These are phyloP conservation scores for Hortiboletus flavorubellus DNA, from an alignment of 768 basidiomycete genomes.

Conservation along the genomic window DNA sequence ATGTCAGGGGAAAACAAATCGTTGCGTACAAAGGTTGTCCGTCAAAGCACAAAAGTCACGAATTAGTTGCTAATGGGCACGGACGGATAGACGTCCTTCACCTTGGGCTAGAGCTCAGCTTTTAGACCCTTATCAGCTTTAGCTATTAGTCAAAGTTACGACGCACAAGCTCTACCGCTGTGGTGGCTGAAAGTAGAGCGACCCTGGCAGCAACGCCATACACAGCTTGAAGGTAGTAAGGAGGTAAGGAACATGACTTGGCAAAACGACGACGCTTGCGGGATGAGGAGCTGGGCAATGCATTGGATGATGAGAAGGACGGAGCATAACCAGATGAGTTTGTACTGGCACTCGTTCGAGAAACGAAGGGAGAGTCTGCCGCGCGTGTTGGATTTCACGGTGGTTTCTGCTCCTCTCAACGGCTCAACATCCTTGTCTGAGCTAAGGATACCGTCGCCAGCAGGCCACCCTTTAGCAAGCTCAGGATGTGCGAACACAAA, in stretches of 20 bases:
- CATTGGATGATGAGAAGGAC: constrained; percentile 20
- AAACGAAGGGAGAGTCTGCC: constrained; percentile 26
- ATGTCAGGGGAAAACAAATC: too few species aligned
- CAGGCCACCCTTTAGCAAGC: neutral
- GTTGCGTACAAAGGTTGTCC: too few species aligned
- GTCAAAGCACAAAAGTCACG: too few species aligned
- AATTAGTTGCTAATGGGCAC: too few species aligned
- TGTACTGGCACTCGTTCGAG: constrained; percentile 6
- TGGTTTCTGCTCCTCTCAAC: constrained; percentile 24
- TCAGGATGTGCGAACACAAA: constrained; percentile 19
- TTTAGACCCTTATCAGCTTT: too few species aligned
- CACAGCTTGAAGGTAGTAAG: neutral
- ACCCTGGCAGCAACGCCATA: too few species aligned
- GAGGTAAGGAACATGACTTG: constrained; percentile 31
- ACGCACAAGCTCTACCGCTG: too few species aligned
- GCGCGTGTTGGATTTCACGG: constrained; percentile 28
- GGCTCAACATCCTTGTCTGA: constrained; percentile 3
- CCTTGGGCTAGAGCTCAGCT: too few species aligned
- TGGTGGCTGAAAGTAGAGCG: neutral
- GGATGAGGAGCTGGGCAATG: constrained; percentile 28
- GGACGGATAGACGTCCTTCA: too few species aligned
- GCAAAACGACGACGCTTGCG: constrained; percentile 26
- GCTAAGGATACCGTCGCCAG: neutral
- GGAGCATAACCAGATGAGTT: constrained; percentile 20
- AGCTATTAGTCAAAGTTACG: too few species aligned